Percentiles rank a stretch among this genome's conserved stretches.
Conservation (phyloP, 2,329 filamentous ascomycete genomes). For the Tolypocladium ovalisporum region DNA sequence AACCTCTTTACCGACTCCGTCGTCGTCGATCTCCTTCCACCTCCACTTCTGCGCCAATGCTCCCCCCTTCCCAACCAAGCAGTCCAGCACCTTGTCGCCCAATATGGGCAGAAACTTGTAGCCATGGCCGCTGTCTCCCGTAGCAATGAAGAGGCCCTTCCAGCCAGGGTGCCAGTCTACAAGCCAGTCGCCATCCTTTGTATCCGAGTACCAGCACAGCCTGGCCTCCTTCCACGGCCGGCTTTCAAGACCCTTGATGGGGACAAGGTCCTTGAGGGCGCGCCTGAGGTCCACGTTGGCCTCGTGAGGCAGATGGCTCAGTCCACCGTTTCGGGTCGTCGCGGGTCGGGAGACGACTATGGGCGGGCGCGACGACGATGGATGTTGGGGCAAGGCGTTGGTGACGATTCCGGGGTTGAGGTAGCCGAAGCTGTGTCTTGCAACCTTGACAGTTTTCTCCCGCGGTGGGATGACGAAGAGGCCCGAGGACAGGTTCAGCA, state of each 20-base stretch:
- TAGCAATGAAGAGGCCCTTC: conserved; percentile 47
- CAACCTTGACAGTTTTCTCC: conserved; percentile 53
- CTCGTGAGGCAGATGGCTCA: conserved; percentile 43
- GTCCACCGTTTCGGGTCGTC: conserved; percentile 26
- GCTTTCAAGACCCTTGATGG: conserved; percentile 40
- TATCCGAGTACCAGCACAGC: conserved; percentile 71
- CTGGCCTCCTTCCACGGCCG: conserved; percentile 52
- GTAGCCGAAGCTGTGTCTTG: conserved; percentile 60
- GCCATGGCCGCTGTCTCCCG: conserved; percentile 52
- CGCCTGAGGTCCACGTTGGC: conserved; percentile 50
- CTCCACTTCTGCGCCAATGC: conserved; percentile 48
- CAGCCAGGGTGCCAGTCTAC: conserved; percentile 57
- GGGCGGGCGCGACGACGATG: conserved; percentile 12
- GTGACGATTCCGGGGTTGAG: conserved; percentile 35
- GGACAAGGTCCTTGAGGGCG: conserved; percentile 50
- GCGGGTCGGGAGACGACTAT: conserved; percentile 24
- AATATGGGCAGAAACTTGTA: conserved; percentile 62
- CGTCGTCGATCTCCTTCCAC: conserved; percentile 47
- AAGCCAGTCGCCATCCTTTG: conserved; percentile 59
- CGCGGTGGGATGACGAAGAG: conserved; percentile 65
- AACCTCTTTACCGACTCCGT: conserved; percentile 19
- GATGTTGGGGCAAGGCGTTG: conserved; percentile 20
- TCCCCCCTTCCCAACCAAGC: conserved; percentile 33
- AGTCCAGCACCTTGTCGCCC: conserved; percentile 49
- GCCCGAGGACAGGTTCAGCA: conserved; percentile 60